Percentiles rank a stretch among this genome's conserved stretches.
These are phyloP conservation scores for Trichoderma arundinaceum DNA, from an alignment of 2,329 filamentous ascomycete genomes.

Conservation along the genomic window DNA sequence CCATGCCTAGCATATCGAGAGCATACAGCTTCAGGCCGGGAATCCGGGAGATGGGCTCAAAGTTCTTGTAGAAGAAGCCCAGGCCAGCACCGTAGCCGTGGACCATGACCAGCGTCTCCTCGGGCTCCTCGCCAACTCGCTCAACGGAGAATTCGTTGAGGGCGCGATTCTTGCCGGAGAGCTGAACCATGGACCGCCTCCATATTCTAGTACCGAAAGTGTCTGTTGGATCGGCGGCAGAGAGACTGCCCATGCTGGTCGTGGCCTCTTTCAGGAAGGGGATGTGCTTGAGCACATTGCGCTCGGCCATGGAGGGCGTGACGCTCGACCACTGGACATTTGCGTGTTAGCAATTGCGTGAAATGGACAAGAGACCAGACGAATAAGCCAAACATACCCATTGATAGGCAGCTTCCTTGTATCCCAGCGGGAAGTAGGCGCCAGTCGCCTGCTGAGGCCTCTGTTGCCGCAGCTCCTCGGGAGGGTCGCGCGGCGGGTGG, in stretches of 20 bases:
- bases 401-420: constrained; percentile 89
- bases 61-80: constrained; percentile 98
- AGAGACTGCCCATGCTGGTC: constrained; percentile 63
- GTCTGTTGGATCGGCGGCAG: constrained; percentile 62
- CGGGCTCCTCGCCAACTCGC: constrained; percentile 74
- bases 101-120: constrained; percentile 91
- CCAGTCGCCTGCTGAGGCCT: constrained; percentile 42
- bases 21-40: constrained; percentile 89
- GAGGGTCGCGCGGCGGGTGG: constrained; percentile 29
- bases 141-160: constrained; percentile 95
- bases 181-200: constrained; percentile 81
- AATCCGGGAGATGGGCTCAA: constrained; percentile 80
- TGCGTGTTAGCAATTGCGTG: too few species aligned
- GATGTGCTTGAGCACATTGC: constrained; percentile 83
- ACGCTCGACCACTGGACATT: constrained; percentile 75
- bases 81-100: constrained; percentile 96
- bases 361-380: background rate
- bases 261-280: constrained; percentile 80
- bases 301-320: constrained; percentile 83
- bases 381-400: constrained; percentile 66
- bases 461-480: constrained; percentile 38
- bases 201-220: constrained; percentile 84
- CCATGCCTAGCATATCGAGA: constrained; percentile 95
- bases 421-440: constrained; percentile 80
- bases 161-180: constrained; percentile 84